phyloP scores from a whole-genome alignment of 2,329 filamentous ascomycete genomes.

The Fusarium proliferatum region DNA sequence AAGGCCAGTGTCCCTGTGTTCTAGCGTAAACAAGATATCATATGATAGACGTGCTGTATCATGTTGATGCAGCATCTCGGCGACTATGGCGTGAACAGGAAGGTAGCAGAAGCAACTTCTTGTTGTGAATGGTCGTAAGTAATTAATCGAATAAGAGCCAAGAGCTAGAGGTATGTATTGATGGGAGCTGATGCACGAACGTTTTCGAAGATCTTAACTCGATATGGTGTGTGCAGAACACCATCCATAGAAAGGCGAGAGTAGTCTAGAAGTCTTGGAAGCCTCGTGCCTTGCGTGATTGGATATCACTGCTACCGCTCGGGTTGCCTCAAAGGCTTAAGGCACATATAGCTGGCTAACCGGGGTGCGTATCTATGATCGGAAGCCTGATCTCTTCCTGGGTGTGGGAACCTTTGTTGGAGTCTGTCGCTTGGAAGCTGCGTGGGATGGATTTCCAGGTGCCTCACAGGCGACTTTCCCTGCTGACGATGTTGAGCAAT shows the following conservation, averaged over 20 bases:
- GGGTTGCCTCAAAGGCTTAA: neutral
- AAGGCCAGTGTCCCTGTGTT: neutral
- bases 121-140: neutral
- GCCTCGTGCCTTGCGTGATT: neutral
- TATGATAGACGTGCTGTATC: neutral
- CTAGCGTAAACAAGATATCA: neutral
- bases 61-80: neutral
- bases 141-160: neutral
- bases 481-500: slow-evolving; percentile 9
- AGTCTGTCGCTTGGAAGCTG: neutral
- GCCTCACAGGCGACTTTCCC: neutral
- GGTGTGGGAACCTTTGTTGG: slow-evolving; percentile 19
- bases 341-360: neutral
- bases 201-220: neutral
- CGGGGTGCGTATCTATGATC: neutral
- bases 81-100: slow-evolving; percentile 5
- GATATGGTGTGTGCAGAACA: slow-evolving; percentile 8
- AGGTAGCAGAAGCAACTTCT: neutral
- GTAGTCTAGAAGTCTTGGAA: slow-evolving; percentile 15
- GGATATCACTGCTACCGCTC: neutral
- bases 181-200: neutral
- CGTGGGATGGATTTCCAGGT: neutral
- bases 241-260: neutral
- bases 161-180: neutral
- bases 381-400: neutral